These are phyloP conservation scores for Candida labiduridarum DNA, from an alignment of 1,139 yeast genomes.

Conservation along the genomic window DNA sequence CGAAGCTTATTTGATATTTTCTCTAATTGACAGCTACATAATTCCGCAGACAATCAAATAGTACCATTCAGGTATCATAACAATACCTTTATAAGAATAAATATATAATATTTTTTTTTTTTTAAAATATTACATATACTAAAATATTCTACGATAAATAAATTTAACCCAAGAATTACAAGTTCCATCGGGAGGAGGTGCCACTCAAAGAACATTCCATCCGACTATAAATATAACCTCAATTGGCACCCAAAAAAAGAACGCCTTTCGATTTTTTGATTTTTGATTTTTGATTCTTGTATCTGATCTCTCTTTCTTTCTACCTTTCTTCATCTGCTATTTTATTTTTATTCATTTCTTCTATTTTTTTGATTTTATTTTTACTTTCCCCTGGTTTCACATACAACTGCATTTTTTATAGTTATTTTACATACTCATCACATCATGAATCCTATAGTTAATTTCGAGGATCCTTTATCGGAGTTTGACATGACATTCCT, in stretches of 20 bases:
- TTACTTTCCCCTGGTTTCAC: not conserved
- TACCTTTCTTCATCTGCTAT: not conserved
- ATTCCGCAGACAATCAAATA: slow-evolving; percentile 3
- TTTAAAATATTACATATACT: slow-evolving; percentile 1
- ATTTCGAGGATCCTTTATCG: slow-evolving; percentile 2
- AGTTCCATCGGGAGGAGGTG: not conserved
- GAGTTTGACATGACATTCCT: slow-evolving; percentile 1
- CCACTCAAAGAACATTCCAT: not conserved
- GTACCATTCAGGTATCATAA: not conserved
- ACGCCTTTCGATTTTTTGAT: not conserved
- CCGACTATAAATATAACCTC: slow-evolving; percentile 2
- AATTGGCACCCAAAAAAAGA: slow-evolving; percentile 3
- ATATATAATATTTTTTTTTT: not conserved
- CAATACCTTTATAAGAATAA: not conserved
- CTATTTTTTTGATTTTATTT: not conserved
- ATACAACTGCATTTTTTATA: not conserved
- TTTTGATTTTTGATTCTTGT: not conserved
- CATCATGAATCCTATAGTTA: slow-evolving; percentile 4
- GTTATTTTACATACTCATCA: not conserved
- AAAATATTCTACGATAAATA: not conserved
- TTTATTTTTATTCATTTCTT: not conserved
- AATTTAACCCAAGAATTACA: not conserved
- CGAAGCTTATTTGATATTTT: not conserved
- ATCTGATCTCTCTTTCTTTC: not conserved
- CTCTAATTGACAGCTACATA: slow-evolving; percentile 4